Base-by-base conservation (phyloP, 2,329 filamentous ascomycete genomes). In the Ploettnerulaceae sp. region DNA sequence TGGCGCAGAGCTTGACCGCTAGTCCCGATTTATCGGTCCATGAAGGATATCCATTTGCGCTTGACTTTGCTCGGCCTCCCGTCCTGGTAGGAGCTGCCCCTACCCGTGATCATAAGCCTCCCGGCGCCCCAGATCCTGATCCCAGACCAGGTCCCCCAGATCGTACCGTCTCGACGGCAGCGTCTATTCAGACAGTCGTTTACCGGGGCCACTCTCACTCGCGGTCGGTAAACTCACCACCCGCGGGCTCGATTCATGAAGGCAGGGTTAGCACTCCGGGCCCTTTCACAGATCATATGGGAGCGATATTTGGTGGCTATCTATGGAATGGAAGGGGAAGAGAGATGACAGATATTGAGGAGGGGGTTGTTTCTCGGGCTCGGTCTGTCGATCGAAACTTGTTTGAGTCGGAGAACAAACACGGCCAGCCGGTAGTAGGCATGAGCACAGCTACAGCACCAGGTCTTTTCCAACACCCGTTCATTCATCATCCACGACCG, bases 1-100 rank as follows among this genome's bases (percentile, higher is more conserved):
- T 91, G 32, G 80, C 86, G 14, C 83, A 87, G 56, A 90, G 85
- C 61, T 76, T 86, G 38, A 81, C 79, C 26, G 84, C 78, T 14
- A 86, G 81, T 59, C 86, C 85, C 1, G 78, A 82, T 37, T 66
- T 70, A 11, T 67, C 67, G 53, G 60, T 65, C 12, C 59, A 57
- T 32, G 57, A 62, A 34, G 61, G 44, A 17, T 63, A 66, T 47
- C 47, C 49, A 14, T 60, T 63, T 42, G 39, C 54, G 14, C 26
- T 49, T 18, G 53, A 64, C 28, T 60, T 62, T 48, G 66, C 67
- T 47, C 66, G 66, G 37, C 64, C 67, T 34, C 67, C 70, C 45
- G 67, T 65, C 34, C 66, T 57, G 56, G 60, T 66, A 62, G 65
- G 64, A 61, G 63, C 60, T 47, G 62, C 65, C 51, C 59, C 61